Percentiles rank a stretch among this genome's conserved stretches.
Evolutionary conservation across 1,284 basidiomycete genomes (phyloP).

Genomic region (Rhodotorula sp.): DNA sequence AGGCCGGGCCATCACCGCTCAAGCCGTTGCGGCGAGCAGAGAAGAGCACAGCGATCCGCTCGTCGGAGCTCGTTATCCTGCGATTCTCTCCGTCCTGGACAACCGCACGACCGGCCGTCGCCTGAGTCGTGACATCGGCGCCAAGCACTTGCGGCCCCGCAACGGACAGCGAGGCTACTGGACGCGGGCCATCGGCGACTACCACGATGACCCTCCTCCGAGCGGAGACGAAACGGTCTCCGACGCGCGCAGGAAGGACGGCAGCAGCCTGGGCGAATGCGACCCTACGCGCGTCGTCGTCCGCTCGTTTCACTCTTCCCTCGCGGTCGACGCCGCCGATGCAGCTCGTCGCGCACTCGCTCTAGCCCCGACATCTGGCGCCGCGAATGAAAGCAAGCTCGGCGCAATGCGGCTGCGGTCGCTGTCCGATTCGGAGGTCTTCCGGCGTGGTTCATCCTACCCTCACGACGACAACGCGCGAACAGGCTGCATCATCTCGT

Average conservation of each 20-base stretch:
- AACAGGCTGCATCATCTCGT: constrained; percentile 1
- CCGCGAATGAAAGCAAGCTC: neutral
- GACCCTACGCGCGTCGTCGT: constrained; percentile 26
- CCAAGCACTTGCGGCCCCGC: constrained; percentile 11
- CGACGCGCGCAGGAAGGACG: neutral
- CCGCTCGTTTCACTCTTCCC: constrained; percentile 18
- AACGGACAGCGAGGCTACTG: constrained; percentile 25
- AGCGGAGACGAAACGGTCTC: neutral
- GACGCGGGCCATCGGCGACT: constrained; percentile 7
- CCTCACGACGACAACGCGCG: neutral
- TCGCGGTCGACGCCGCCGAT: constrained; percentile 19
- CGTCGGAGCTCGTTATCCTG: neutral
- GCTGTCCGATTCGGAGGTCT: constrained; percentile 11
- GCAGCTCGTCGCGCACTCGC: neutral
- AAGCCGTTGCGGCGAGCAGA: neutral
- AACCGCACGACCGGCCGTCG: constrained; percentile 13
- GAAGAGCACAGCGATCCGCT: neutral
- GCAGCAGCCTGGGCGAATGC: constrained; percentile 16
- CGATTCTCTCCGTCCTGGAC: constrained; percentile 27
- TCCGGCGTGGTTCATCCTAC: neutral
- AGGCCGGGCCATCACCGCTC: neutral
- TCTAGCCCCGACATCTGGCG: neutral
- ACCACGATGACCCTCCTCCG: neutral
- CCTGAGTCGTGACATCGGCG: constrained; percentile 5
- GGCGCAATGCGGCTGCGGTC: neutral